These are phyloP conservation scores for Tricladium varicosporioides DNA, from an alignment of 2,329 filamentous ascomycete genomes.

Conservation along the genomic window DNA sequence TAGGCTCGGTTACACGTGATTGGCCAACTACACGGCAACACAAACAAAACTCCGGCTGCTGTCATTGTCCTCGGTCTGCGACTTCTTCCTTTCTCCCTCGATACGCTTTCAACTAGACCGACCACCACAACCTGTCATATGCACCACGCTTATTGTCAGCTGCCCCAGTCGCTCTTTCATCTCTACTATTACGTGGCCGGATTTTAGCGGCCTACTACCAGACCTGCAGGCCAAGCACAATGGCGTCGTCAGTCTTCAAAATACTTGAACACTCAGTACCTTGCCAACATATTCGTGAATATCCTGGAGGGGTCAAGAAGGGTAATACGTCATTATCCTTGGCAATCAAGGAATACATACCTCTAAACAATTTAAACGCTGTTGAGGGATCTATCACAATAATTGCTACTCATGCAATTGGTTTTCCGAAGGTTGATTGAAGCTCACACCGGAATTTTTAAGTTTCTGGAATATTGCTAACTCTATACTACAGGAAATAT, in stretches of 20 bases:
- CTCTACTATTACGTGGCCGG: too few relatives aligned
- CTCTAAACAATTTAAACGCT: constrained; percentile 63
- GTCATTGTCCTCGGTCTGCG: too few relatives aligned
- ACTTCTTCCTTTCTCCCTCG: too few relatives aligned
- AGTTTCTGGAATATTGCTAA: not conserved
- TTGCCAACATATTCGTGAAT: not conserved
- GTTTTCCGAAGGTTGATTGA: constrained; percentile 71
- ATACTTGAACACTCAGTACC: not conserved
- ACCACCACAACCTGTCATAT: too few relatives aligned
- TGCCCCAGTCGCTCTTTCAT: too few relatives aligned
- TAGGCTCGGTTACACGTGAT: too few relatives aligned
- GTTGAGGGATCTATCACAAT: constrained; percentile 76
- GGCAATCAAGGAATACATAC: constrained; percentile 60
- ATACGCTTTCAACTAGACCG: too few relatives aligned
- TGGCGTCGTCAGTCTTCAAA: not conserved
- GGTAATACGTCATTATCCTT: not conserved
- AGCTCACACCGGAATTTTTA: not conserved
- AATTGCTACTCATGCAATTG: constrained; percentile 82
- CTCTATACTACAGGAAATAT: constrained; percentile 62
- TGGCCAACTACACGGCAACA: too few relatives aligned
- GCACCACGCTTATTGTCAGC: too few relatives aligned
- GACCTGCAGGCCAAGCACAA: too few relatives aligned
- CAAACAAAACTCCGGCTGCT: too few relatives aligned
- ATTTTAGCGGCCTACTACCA: too few relatives aligned
- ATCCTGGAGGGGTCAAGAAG: not conserved